Conservation (phyloP, 768 basidiomycete species). For the Leucocoprinus sp. region DNA sequence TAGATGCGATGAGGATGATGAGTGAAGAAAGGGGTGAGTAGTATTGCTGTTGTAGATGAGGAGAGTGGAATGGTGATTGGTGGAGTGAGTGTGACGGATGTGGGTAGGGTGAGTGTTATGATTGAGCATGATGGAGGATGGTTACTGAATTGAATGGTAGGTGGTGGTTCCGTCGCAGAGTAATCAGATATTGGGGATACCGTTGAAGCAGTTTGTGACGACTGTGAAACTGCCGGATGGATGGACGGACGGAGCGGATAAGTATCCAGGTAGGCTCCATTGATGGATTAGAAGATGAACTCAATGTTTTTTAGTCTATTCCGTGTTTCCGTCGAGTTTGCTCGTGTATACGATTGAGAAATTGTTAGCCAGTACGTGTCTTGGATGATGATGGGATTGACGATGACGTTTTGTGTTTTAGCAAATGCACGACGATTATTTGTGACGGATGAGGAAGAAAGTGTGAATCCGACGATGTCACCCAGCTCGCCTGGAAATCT, state of each 20-base stretch:
- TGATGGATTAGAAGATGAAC: background rate
- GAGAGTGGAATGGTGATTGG: slow-evolving; percentile 56
- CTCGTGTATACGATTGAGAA: slow-evolving; percentile 72
- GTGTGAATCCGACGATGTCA: slow-evolving; percentile 41
- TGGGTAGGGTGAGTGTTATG: slow-evolving; percentile 49
- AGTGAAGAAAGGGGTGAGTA: slow-evolving; percentile 81
- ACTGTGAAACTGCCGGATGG: slow-evolving; percentile 69
- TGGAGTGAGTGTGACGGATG: slow-evolving; percentile 76
- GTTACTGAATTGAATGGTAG: slow-evolving; percentile 26
- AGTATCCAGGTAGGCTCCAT: slow-evolving; percentile 53
- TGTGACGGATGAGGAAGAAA: slow-evolving; percentile 54
- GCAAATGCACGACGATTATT: slow-evolving; percentile 78
- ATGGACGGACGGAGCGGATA: slow-evolving; percentile 71
- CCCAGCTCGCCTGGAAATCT: slow-evolving; percentile 39
- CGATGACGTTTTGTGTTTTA: slow-evolving; percentile 18
- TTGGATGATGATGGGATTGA: background rate
- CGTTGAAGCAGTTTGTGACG: slow-evolving; percentile 62
- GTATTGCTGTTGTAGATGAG: slow-evolving; percentile 68
- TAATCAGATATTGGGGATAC: slow-evolving; percentile 64
- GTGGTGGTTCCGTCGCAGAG: slow-evolving; percentile 75
- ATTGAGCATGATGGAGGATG: background rate
- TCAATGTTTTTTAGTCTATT: slow-evolving; percentile 49
- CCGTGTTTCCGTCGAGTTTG: slow-evolving; percentile 55
- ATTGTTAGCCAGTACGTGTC: slow-evolving; percentile 65
- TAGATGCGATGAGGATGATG: slow-evolving; percentile 82